Evolutionary conservation across 352 stramenopile genomes (phyloP), one percentile per base, ranked within the genome.

Genomic region (Globisporangium middletonii): DNA sequence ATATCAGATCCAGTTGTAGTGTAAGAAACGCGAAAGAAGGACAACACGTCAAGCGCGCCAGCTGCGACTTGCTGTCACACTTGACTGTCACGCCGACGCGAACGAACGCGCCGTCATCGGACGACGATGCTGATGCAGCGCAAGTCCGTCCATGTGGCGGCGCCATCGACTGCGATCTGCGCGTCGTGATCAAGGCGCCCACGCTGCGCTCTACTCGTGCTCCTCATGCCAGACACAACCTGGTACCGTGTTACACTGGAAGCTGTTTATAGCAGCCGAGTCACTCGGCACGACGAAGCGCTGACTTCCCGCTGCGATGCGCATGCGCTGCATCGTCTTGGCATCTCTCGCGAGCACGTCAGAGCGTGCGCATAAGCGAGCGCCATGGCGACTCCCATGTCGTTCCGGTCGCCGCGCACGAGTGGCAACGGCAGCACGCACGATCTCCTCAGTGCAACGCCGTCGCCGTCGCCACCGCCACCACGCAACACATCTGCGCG

Each of bases 401-500:
- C 43, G 43, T 27, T 26, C 8, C 43, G 43, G 12, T 48, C 43
- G 19, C 43, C 43, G 19, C 43, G 43, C 43, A 48, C 16, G 5
- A 48, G 43, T 19, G 19, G 19, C 19, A 27, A 19, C 43, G 19
- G 19, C 19, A 27, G n/a, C 18, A 12, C 8, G 16, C 16, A 26
- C 19, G 43, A 48, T 3, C 6, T 27, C 2, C 43, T 48, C 4
- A 26, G 16, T 16, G 4, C 43, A n/a, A 23, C 30, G 18, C 50
- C 57, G 23, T 62, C 30, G 18, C 50, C 57, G 23, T 62, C 50
- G 3, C 50, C 57, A n/a, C 50, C 57, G 4, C 38, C 41, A 2
- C 42, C 30, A 19, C 41, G 51, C n/a, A 49, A 52, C 16, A 11
- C 27, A 38, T 41, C 48, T 9, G 23, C 19, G 23, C 53, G 47